A percentile compares a stretch with the other conserved stretches of the same genome.
phyloP scores from a whole-genome alignment of 805 yeast species.

The Debaryomyces castellii region DNA sequence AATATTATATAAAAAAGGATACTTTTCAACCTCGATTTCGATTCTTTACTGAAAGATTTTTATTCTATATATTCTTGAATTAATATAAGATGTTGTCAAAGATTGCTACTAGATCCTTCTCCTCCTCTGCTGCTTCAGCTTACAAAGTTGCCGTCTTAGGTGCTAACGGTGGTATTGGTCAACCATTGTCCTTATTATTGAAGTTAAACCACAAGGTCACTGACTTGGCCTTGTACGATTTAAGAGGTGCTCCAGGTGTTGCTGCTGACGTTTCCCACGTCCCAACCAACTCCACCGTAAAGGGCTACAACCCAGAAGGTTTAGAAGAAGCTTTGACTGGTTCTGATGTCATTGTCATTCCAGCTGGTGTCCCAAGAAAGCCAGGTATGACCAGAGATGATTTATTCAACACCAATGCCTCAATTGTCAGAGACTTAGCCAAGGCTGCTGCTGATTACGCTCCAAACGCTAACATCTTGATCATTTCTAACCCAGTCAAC shows the following conservation, averaged over 20 bases:
- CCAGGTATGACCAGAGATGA: conserved; percentile 99
- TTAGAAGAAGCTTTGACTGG: conserved; percentile 69
- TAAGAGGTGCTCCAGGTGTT: conserved; percentile 93
- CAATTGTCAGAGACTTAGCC: conserved; percentile 91
- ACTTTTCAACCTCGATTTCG: neutral
- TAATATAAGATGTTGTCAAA: conserved; percentile 49
- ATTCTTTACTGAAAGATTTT: neutral
- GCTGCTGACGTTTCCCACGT: conserved; percentile 95
- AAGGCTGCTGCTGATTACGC: conserved; percentile 76
- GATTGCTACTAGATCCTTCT: conserved; percentile 61
- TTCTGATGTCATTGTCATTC: conserved; percentile 85
- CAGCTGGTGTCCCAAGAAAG: conserved; percentile 98
- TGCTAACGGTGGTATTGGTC: conserved; percentile 94
- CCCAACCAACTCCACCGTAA: conserved; percentile 87
- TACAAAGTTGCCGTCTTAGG: conserved; percentile 77
- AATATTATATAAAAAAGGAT: conserved; percentile 1
- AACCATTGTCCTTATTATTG: conserved; percentile 56
- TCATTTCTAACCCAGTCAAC: conserved; percentile 95
- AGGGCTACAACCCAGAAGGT: conserved; percentile 83
- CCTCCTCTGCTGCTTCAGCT: conserved; percentile 63
- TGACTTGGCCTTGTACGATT: conserved; percentile 81
- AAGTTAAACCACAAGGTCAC: conserved; percentile 89
- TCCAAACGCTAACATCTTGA: conserved; percentile 79
- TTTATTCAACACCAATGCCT: conserved; percentile 92
- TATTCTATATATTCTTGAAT: neutral